phyloP scores from a whole-genome alignment of 1,284 basidiomycete genomes.

The Neonothopanus nambi region DNA sequence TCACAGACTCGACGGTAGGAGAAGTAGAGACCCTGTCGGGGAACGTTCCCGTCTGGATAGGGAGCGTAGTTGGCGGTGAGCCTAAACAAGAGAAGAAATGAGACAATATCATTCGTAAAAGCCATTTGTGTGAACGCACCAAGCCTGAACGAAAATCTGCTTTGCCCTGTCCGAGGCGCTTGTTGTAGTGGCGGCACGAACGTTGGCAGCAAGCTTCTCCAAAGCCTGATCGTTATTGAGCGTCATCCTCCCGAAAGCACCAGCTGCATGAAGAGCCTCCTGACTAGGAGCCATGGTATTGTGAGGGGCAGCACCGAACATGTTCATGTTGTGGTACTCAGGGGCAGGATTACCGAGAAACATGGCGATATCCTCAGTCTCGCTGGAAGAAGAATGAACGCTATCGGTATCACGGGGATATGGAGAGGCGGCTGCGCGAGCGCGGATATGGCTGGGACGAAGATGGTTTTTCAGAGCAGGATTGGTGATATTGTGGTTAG shows the following conservation, averaged over 20 bases:
- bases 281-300: constrained; percentile 56
- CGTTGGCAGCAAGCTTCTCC: constrained; percentile 84
- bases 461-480: constrained; percentile 71
- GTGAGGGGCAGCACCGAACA: constrained; percentile 46
- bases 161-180: constrained; percentile 86
- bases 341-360: constrained; percentile 56
- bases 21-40: constrained; percentile 86
- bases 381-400: constrained; percentile 81
- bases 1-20: constrained; percentile 90
- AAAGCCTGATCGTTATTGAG: constrained; percentile 73
- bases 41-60: constrained; percentile 89
- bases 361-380: constrained; percentile 81
- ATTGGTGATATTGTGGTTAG: constrained; percentile 68
- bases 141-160: constrained; percentile 88
- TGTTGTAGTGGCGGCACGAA: constrained; percentile 83
- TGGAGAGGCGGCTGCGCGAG: constrained; percentile 74
- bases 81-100: constrained; percentile 43
- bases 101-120: constrained; percentile 13
- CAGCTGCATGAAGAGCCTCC: constrained; percentile 64
- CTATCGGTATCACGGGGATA: constrained; percentile 82
- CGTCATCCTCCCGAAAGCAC: constrained; percentile 73
- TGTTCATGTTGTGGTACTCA: constrained; percentile 55
- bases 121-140: constrained; percentile 47
- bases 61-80: constrained; percentile 84
- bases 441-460: constrained; percentile 72